A percentile compares a stretch with the other conserved stretches of the same genome.
Conservation (phyloP, 2,329 filamentous ascomycete genomes). For the Neofusicoccum kwambonambiense region DNA sequence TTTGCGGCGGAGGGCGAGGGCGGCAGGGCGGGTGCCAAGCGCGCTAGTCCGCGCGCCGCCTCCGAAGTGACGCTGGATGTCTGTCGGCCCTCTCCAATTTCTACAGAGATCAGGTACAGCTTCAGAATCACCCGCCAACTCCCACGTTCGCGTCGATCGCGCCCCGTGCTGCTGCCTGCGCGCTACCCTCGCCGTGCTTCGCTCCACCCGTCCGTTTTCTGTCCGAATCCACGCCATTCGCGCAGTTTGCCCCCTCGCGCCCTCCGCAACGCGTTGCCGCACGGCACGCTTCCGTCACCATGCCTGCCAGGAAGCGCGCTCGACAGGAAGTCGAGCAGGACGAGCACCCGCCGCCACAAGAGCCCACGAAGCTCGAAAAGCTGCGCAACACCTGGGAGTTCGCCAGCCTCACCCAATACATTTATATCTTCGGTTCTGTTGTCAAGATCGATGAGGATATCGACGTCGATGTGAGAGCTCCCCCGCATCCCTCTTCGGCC, state of each 20-base stretch:
- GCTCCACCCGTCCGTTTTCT: neutral
- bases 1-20: neutral
- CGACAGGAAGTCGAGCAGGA: slow-evolving; percentile 56
- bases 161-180: neutral
- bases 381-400: slow-evolving; percentile 95
- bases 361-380: slow-evolving; percentile 54
- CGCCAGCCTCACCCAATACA: slow-evolving; percentile 89
- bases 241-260: slow-evolving; percentile 8
- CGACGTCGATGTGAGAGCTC: slow-evolving; percentile 73
- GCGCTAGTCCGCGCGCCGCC: slow-evolving; percentile 1
- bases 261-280: slow-evolving; percentile 33
- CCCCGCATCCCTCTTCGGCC: no score
- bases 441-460: slow-evolving; percentile 88
- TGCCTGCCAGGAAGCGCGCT: slow-evolving; percentile 39
- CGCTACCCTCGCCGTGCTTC: neutral
- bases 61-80: slow-evolving; percentile 9
- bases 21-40: neutral
- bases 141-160: neutral
- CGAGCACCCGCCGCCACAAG: slow-evolving; percentile 24
- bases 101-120: slow-evolving; percentile 12
- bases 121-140: neutral
- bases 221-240: neutral
- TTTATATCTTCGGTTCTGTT: slow-evolving; percentile 82
- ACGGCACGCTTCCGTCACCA: slow-evolving; percentile 29
- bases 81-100: slow-evolving; percentile 12